Percentiles rank a stretch among this genome's conserved stretches.
These are phyloP conservation scores for Fusarium austroafricanum DNA, from an alignment of 2,329 filamentous ascomycete genomes.

Conservation along the genomic window DNA sequence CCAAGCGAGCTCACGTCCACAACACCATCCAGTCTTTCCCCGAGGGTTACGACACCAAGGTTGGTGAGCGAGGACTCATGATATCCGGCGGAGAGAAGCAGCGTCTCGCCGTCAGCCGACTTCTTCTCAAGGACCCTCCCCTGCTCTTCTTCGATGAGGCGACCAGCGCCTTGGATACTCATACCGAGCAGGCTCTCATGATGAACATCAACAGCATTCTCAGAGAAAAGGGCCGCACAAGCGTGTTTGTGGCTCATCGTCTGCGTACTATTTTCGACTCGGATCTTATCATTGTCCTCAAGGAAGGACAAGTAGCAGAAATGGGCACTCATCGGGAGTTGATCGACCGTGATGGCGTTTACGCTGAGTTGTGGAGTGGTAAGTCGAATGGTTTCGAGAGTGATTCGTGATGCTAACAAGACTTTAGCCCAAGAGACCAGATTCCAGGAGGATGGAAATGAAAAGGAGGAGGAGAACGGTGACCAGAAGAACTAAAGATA, in stretches of 20 bases:
- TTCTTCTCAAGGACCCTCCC: slow-evolving; percentile 90
- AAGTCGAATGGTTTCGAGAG: slow-evolving; percentile 52
- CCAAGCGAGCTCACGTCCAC: slow-evolving; percentile 85
- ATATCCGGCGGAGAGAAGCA: slow-evolving; percentile 97
- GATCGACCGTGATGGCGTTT: slow-evolving; percentile 81
- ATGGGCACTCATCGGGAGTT: slow-evolving; percentile 88
- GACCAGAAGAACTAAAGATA: slow-evolving; percentile 14
- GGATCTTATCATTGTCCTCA: slow-evolving; percentile 91
- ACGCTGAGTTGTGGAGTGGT: slow-evolving; percentile 92
- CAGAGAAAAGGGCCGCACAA: slow-evolving; percentile 87
- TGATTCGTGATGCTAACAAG: slow-evolving; percentile 16
- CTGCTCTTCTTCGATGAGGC: slow-evolving; percentile 96
- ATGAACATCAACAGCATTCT: slow-evolving; percentile 93
- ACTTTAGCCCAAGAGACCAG: slow-evolving; percentile 70
- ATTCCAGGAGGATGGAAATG: slow-evolving; percentile 61
- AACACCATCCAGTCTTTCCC: slow-evolving; percentile 83
- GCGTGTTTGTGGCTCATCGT: slow-evolving; percentile 93
- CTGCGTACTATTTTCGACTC: slow-evolving; percentile 94
- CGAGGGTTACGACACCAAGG: slow-evolving; percentile 89
- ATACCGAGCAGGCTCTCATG: slow-evolving; percentile 91
- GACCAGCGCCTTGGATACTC: slow-evolving; percentile 90
- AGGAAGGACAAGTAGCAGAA: slow-evolving; percentile 86
- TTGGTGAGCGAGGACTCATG: slow-evolving; percentile 96
- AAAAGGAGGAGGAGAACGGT: slow-evolving; percentile 48
- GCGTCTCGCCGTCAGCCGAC: slow-evolving; percentile 82